Evolutionary conservation across 805 yeast species (phyloP).

Genomic region (Clavispora fructus): DNA sequence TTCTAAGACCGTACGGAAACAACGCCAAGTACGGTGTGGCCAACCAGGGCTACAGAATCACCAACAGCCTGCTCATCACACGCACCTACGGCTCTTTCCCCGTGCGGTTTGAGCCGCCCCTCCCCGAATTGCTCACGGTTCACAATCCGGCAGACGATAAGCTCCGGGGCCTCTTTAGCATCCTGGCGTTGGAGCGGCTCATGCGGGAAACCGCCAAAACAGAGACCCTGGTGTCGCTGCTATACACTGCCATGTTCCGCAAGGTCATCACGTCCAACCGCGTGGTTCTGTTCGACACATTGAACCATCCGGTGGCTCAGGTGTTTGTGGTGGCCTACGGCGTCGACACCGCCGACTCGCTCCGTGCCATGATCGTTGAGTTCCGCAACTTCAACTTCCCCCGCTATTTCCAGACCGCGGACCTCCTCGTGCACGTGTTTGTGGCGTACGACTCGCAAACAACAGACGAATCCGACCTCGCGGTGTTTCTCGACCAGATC

Average conservation of each 20-base stretch:
- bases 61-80: slow-evolving; percentile 48
- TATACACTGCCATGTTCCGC: slow-evolving; percentile 55
- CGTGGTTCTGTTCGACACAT: slow-evolving; percentile 74
- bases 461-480: slow-evolving; percentile 29
- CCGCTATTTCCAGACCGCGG: slow-evolving; percentile 61
- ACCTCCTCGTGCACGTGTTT: slow-evolving; percentile 44
- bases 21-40: slow-evolving; percentile 38
- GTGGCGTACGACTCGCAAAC: slow-evolving; percentile 23
- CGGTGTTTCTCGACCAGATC: slow-evolving; percentile 23
- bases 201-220: slow-evolving; percentile 10
- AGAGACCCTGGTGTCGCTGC: slow-evolving; percentile 11
- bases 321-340: slow-evolving; percentile 57
- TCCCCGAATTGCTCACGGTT: slow-evolving; percentile 35
- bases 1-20: slow-evolving; percentile 54
- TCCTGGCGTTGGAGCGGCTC: slow-evolving; percentile 31
- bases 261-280: slow-evolving; percentile 54
- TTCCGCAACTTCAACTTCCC: slow-evolving; percentile 51
- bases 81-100: slow-evolving; percentile 49
- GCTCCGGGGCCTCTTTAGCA: slow-evolving; percentile 29
- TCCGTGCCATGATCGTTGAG: slow-evolving; percentile 51
- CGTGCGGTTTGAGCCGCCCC: slow-evolving; percentile 44
- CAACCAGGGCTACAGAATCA: slow-evolving; percentile 41
- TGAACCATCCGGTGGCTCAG: slow-evolving; percentile 81
- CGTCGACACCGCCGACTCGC: slow-evolving; percentile 46
- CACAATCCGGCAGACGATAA: slow-evolving; percentile 16